Percentiles rank a stretch among this genome's conserved stretches.
These are phyloP conservation scores for Hypoxylon sp. DNA, from an alignment of 2,329 filamentous ascomycete genomes.

Conservation along the genomic window DNA sequence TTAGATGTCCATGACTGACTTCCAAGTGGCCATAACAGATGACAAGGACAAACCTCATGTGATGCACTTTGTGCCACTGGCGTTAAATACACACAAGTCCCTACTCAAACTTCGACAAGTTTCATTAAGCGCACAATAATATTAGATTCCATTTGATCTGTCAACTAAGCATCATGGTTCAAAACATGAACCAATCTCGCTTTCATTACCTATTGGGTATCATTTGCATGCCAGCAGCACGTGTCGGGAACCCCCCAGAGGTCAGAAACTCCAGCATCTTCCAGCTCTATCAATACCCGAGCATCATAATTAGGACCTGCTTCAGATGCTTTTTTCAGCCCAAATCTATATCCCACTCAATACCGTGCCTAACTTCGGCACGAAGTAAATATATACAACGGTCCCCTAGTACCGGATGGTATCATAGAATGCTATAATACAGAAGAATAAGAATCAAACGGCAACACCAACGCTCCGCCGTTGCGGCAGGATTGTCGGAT, in stretches of 20 bases:
- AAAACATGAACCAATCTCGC: conserved; percentile 25
- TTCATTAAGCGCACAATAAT: conserved; percentile 17
- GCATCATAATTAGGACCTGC: conserved; percentile 42
- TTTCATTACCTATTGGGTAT: conserved; percentile 40
- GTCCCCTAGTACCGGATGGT: conserved; percentile 43
- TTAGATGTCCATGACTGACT: background rate
- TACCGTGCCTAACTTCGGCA: conserved; percentile 16
- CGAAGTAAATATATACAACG: conserved; percentile 39
- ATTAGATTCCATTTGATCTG: conserved; percentile 15
- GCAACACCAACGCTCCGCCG: conserved; percentile 63
- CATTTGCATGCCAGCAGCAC: conserved; percentile 38
- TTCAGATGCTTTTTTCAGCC: conserved; percentile 40
- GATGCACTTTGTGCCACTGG: background rate
- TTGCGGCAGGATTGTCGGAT: conserved; percentile 49
- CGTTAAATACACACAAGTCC: background rate
- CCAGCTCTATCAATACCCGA: conserved; percentile 37
- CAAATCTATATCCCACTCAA: conserved; percentile 35
- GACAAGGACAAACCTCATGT: background rate
- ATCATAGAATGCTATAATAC: conserved; percentile 44
- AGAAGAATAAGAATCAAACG: conserved; percentile 54
- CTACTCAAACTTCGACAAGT: conserved; percentile 7
- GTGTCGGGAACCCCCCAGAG: conserved; percentile 25
- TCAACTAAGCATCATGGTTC: conserved; percentile 20
- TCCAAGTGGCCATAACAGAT: background rate
- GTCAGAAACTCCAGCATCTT: conserved; percentile 18